Evolutionary conservation across 2,329 filamentous ascomycete species (phyloP).

Genomic region (Teratosphaeria zuluensis): DNA sequence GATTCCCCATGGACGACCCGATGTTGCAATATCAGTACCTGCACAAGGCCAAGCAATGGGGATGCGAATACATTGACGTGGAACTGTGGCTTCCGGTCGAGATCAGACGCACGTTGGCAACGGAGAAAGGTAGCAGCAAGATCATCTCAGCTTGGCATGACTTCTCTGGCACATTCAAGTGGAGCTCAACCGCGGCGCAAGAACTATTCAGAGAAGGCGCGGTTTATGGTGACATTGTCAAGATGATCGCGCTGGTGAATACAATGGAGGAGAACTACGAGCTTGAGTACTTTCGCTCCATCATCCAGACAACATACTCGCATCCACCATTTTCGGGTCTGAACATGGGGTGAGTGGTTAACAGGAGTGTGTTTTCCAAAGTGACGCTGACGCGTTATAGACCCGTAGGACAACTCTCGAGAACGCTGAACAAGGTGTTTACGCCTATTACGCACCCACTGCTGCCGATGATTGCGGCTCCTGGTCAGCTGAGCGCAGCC

Average conservation of each 20-base stretch:
- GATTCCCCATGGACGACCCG: slow-evolving; percentile 74
- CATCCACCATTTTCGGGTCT: slow-evolving; percentile 70
- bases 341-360: slow-evolving; percentile 56
- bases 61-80: slow-evolving; percentile 81
- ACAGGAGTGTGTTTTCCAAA: neutral
- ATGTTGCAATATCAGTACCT: slow-evolving; percentile 67
- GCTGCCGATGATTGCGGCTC: slow-evolving; percentile 72
- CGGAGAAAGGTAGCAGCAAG: slow-evolving; percentile 64
- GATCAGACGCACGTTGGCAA: slow-evolving; percentile 58
- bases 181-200: slow-evolving; percentile 65
- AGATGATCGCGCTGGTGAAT: slow-evolving; percentile 79
- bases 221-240: slow-evolving; percentile 73
- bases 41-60: slow-evolving; percentile 78
- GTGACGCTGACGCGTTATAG: neutral
- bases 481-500: slow-evolving; percentile 74
- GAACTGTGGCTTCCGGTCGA: slow-evolving; percentile 77
- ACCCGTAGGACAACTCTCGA: slow-evolving; percentile 72
- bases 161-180: slow-evolving; percentile 74
- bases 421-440: slow-evolving; percentile 76
- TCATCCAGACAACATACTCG: slow-evolving; percentile 59
- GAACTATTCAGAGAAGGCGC: slow-evolving; percentile 61
- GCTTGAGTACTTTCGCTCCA: slow-evolving; percentile 76
- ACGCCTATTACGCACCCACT: slow-evolving; percentile 81
- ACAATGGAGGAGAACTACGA: slow-evolving; percentile 82
- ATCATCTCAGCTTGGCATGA: slow-evolving; percentile 92